Conservation (phyloP, 2,329 filamentous ascomycete genomes). For the Pseudogymnoascus sp. region DNA sequence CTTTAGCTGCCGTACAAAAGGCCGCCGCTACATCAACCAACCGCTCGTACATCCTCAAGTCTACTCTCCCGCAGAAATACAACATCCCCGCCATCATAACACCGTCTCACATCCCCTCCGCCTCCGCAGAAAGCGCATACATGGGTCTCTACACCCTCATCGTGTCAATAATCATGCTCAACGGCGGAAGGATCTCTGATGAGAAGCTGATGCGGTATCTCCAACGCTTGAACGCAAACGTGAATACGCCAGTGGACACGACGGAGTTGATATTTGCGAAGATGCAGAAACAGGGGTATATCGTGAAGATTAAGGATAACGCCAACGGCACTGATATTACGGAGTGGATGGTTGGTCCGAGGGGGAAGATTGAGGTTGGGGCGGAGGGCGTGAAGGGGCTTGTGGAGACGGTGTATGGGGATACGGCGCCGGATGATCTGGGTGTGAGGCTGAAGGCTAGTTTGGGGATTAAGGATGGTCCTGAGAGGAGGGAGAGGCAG, state of each 20-base stretch:
- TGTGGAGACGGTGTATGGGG: conserved; percentile 55
- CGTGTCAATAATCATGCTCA: conserved; percentile 69
- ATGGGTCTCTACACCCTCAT: conserved; percentile 74
- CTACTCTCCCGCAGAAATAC: conserved; percentile 62
- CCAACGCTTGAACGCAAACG: conserved; percentile 65
- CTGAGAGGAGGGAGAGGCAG: conserved; percentile 17
- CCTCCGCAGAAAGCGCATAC: conserved; percentile 70
- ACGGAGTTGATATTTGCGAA: conserved; percentile 69
- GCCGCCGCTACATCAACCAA: conserved; percentile 46
- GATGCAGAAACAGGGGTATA: conserved; percentile 76
- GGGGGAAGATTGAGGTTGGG: conserved; percentile 80
- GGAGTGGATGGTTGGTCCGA: conserved; percentile 77
- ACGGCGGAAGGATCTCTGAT: conserved; percentile 67
- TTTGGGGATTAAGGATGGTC: conserved; percentile 44
- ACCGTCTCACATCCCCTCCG: conserved; percentile 60
- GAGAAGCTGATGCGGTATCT: conserved; percentile 73
- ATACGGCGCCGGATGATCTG: conserved; percentile 44
- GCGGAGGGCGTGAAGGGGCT: conserved; percentile 68
- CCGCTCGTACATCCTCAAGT: conserved; percentile 72
- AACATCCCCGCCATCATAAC: conserved; percentile 60
- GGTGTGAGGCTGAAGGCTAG: conserved; percentile 56
- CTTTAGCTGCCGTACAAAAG: conserved; percentile 30
- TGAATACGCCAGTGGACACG: conserved; percentile 64
- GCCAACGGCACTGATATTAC: conserved; percentile 67
- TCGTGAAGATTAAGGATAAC: conserved; percentile 67